Conservation (phyloP, 169 alveolate genomes). For the Plasmodium billcollinsi region DNA sequence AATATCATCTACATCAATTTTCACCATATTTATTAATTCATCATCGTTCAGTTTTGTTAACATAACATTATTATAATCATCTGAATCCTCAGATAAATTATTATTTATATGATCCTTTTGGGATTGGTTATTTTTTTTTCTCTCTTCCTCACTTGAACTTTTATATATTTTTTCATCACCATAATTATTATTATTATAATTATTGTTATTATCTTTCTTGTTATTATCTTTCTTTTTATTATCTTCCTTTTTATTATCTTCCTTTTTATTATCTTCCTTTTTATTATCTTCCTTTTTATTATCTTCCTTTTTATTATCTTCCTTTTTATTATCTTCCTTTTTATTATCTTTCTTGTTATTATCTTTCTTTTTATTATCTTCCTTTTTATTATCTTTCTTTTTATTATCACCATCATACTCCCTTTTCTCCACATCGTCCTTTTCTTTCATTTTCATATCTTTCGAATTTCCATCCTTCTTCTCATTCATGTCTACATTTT, state of each 20-base stretch:
- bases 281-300: no score
- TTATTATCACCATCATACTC: neutral
- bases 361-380: no score
- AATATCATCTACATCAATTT: conserved; percentile 53
- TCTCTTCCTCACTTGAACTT: neutral
- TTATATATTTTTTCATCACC: neutral
- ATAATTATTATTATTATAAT: neutral
- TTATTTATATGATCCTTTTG: no score
- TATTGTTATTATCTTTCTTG: neutral
- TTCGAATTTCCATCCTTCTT: conserved; percentile 8
- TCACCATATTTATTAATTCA: conserved; percentile 13
- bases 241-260: no score
- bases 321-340: no score
- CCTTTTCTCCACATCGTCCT: neutral
- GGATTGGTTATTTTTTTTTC: neutral
- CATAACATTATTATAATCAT: neutral
- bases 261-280: no score
- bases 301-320: no score
- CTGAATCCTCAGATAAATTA: neutral
- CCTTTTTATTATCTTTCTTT: no score
- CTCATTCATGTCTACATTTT: conserved; percentile 25
- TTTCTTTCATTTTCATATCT: neutral
- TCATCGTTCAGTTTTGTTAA: conserved; percentile 16
- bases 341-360: no score
- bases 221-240: no score